A percentile compares a stretch with the other conserved stretches of the same genome.
Evolutionary conservation across 2,329 filamentous ascomycete species (phyloP).

Genomic region (Botryotinia convoluta): DNA sequence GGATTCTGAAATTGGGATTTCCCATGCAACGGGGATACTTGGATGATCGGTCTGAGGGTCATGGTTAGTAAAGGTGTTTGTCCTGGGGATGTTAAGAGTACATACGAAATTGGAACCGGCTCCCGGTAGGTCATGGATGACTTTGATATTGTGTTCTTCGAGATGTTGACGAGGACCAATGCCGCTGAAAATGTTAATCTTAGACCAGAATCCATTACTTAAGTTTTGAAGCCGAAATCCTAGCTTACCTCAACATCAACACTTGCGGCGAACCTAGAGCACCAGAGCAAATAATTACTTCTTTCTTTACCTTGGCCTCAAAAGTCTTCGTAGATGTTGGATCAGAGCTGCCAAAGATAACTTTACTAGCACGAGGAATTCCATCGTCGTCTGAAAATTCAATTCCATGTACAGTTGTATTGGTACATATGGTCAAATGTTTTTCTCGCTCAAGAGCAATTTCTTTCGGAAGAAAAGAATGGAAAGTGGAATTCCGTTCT

Average conservation of each 20-base stretch:
- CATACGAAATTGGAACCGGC: conserved; percentile 19
- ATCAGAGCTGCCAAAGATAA: conserved; percentile 3
- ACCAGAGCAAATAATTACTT: conserved; percentile 20
- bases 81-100: not conserved
- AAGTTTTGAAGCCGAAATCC: not conserved
- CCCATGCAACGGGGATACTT: conserved; percentile 16
- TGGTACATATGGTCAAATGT: conserved; percentile 17
- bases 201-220: not conserved
- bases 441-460: conserved; percentile 19
- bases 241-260: conserved; percentile 20
- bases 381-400: conserved; percentile 5
- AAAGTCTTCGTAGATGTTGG: conserved; percentile 2
- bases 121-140: conserved; percentile 12
- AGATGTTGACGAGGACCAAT: conserved; percentile 18
- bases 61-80: not conserved
- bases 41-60: conserved; percentile 13
- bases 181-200: not conserved
- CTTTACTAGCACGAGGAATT: not conserved
- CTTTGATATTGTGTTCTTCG: conserved; percentile 14
- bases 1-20: conserved; percentile 19
- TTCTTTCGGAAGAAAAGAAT: conserved; percentile 20
- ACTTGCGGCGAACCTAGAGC: conserved; percentile 19
- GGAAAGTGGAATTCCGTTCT: conserved; percentile 19
- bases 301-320: conserved; percentile 11
- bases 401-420: conserved; percentile 15